Conservation (phyloP, 441 rosid species). For the Geranium incanum region DNA sequence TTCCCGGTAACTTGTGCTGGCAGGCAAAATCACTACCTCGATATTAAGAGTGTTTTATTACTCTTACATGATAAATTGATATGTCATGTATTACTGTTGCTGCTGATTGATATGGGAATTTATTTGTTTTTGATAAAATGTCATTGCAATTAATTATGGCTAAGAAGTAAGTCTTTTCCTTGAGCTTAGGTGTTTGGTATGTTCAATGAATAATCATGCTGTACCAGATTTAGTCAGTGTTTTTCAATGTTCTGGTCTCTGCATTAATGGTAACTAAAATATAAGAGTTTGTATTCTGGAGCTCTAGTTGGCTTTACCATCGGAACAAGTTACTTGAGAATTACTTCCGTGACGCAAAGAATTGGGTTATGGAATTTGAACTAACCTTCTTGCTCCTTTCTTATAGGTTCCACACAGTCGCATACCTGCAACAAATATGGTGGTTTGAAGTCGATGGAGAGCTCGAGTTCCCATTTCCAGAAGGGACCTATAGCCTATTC, state of each 20-base stretch:
- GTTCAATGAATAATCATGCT: not conserved
- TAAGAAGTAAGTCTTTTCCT: too few relatives aligned
- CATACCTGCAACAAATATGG: slow-evolving; percentile 94
- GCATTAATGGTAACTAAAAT: not conserved
- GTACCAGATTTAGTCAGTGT: not conserved
- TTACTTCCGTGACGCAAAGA: not conserved
- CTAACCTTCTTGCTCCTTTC: slow-evolving; percentile 14
- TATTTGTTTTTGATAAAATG: too few relatives aligned
- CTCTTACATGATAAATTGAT: not conserved
- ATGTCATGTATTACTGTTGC: not conserved
- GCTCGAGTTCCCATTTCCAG: slow-evolving; percentile 77
- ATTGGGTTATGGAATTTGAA: slow-evolving; percentile 15
- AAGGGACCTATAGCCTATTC: slow-evolving; percentile 65
- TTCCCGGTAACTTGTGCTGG: not conserved
- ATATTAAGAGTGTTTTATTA: too few relatives aligned
- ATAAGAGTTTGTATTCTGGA: not conserved
- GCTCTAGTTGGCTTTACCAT: not conserved
- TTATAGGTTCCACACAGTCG: slow-evolving; percentile 56
- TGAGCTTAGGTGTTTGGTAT: too few relatives aligned
- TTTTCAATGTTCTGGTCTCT: not conserved
- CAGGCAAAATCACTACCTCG: not conserved
- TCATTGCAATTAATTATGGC: too few relatives aligned
- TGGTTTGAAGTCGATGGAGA: slow-evolving; percentile 81
- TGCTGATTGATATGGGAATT: not conserved
- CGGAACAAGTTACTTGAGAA: not conserved